These are phyloP conservation scores for Ophiosphaerella korrae DNA, from an alignment of 2,329 filamentous ascomycete species.

Conservation along the genomic window DNA sequence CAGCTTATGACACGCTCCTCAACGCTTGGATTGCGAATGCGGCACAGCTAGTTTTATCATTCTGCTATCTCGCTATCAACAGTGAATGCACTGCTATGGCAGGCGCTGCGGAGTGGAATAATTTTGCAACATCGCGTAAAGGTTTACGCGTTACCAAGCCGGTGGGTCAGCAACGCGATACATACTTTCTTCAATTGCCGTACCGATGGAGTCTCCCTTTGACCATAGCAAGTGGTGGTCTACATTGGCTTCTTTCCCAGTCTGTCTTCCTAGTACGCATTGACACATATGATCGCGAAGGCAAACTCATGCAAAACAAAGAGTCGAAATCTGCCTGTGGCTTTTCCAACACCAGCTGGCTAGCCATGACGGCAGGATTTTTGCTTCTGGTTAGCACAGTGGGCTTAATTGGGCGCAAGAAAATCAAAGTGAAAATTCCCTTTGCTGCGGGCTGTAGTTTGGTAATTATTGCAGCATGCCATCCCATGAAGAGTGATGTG, in stretches of 20 bases:
- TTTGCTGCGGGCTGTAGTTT: constrained; percentile 59
- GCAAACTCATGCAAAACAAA: neutral
- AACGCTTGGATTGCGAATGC: constrained; percentile 52
- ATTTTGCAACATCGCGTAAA: constrained; percentile 41
- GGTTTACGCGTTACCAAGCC: constrained; percentile 44
- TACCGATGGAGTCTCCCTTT: constrained; percentile 46
- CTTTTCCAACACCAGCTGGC: neutral
- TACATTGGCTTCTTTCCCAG: constrained; percentile 12
- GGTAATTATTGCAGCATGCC: constrained; percentile 25
- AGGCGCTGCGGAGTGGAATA: constrained; percentile 53
- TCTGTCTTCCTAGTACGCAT: constrained; percentile 46
- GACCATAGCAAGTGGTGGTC: constrained; percentile 24
- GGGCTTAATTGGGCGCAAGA: constrained; percentile 59
- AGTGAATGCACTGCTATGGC: constrained; percentile 54
- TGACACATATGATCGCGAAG: constrained; percentile 12
- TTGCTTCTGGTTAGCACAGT: constrained; percentile 54
- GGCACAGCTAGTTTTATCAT: constrained; percentile 54
- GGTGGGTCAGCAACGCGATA: constrained; percentile 33
- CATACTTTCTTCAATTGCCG: constrained; percentile 49
- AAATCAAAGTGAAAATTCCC: constrained; percentile 75
- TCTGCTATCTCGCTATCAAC: constrained; percentile 54
- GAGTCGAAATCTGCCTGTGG: constrained; percentile 8
- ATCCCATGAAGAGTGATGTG: constrained; percentile 14
- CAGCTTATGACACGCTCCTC: neutral
- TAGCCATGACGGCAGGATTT: constrained; percentile 2